A percentile compares a stretch with the other conserved stretches of the same genome.
Conservation (phyloP, 305 asterid species). For the Fraxinus latifolia region DNA sequence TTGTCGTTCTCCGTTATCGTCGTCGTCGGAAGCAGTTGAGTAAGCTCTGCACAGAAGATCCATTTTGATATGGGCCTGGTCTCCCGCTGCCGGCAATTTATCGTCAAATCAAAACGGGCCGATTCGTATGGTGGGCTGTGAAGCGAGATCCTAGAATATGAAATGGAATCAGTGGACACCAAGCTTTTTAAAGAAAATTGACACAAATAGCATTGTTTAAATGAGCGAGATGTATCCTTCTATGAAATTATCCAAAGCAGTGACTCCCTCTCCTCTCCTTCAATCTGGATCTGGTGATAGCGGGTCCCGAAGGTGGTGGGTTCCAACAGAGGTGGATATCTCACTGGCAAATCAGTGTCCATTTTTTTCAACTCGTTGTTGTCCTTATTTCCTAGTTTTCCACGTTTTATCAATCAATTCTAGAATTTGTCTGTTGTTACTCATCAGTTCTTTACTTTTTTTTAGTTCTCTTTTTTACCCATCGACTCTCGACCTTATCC, state of each 20-base stretch:
- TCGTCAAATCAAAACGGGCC: background rate
- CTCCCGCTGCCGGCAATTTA: background rate
- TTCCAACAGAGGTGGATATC: background rate
- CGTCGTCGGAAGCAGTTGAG: constrained; percentile 48
- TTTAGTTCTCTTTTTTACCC: background rate
- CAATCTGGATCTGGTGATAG: too few relatives aligned
- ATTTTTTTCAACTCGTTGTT: background rate
- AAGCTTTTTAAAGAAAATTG: background rate
- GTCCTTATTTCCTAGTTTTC: background rate
- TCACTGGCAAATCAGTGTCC: background rate
- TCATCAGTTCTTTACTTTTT: background rate
- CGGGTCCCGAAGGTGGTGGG: background rate
- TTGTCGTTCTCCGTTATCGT: constrained; percentile 25
- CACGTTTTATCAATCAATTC: background rate
- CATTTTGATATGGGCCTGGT: constrained; percentile 32
- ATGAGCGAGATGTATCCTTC: background rate
- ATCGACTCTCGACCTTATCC: background rate
- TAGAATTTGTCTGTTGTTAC: background rate
- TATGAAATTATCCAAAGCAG: background rate
- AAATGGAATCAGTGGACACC: background rate
- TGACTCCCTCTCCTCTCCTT: background rate
- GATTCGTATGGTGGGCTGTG: background rate
- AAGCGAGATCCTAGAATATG: background rate
- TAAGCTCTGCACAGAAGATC: constrained; percentile 72
- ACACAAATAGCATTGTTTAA: background rate